These are phyloP conservation scores for Pyrus bretschneideri DNA, from an alignment of 306 rosid species.

Conservation along the genomic window DNA sequence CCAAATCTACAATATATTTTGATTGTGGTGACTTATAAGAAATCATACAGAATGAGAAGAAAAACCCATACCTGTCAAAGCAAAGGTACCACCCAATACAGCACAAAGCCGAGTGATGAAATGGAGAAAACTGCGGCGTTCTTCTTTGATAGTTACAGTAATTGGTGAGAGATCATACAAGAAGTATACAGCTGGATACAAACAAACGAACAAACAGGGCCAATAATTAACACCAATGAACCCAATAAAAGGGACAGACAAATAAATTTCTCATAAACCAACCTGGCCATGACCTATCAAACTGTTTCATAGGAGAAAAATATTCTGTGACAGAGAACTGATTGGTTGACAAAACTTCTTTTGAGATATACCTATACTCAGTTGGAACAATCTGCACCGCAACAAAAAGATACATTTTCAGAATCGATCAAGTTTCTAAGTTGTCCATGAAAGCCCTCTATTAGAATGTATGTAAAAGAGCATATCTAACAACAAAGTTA, in stretches of 20 bases:
- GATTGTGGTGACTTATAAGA: background rate
- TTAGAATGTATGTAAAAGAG: background rate
- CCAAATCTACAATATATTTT: background rate
- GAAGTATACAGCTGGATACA: constrained; percentile 88
- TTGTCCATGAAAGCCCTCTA: background rate
- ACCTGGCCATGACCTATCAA: constrained; percentile 96
- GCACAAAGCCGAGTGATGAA: constrained; percentile 95
- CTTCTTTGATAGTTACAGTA: constrained; percentile 94
- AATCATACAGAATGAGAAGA: background rate
- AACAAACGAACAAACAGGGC: constrained; percentile 4
- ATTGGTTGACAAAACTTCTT: constrained; percentile 87
- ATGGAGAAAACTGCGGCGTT: constrained; percentile 94
- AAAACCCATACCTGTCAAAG: constrained; percentile 66
- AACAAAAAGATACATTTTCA: background rate
- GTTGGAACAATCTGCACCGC: constrained; percentile 89
- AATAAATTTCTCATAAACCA: constrained; percentile 12
- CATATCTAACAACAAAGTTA: background rate
- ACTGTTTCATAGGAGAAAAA: constrained; percentile 70
- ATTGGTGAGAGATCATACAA: constrained; percentile 96
- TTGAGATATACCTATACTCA: constrained; percentile 76
- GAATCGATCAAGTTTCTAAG: background rate
- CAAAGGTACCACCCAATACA: constrained; percentile 94
- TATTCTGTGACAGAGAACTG: constrained; percentile 98
- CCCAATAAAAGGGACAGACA: background rate
- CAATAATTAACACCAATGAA: constrained; percentile 15